A percentile compares a stretch with the other conserved stretches of the same genome.
These are phyloP conservation scores for Leptoxyphium fumago DNA, from an alignment of 2,329 filamentous ascomycete species.

Conservation along the genomic window DNA sequence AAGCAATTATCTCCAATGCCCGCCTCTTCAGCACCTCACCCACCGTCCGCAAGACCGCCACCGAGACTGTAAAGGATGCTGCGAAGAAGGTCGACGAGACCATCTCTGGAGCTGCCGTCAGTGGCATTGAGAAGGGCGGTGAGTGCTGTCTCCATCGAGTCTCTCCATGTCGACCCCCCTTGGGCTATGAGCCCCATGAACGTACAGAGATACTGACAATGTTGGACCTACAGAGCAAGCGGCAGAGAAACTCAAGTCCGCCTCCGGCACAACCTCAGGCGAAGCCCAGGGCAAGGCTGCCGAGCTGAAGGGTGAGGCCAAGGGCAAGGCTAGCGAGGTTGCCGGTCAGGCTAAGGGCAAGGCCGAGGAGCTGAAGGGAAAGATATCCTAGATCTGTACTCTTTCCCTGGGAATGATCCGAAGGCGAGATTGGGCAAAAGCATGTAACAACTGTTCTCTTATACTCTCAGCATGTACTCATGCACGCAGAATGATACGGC, in stretches of 20 bases:
- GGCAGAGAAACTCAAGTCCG: conserved; percentile 29
- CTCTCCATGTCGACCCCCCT: neutral
- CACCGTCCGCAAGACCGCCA: conserved; percentile 33
- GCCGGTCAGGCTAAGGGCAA: conserved; percentile 32
- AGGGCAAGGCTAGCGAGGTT: conserved; percentile 26
- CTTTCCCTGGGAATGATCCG: no score
- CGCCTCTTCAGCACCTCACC: conserved; percentile 41
- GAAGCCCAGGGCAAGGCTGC: conserved; percentile 26
- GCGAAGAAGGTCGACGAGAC: conserved; percentile 45
- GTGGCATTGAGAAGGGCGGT: conserved; percentile 50
- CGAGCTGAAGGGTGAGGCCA: conserved; percentile 26
- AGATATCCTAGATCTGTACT: conserved; percentile 1
- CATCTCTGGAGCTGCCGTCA: conserved; percentile 41
- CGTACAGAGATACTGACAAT: conserved; percentile 1
- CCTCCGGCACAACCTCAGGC: conserved; percentile 12
- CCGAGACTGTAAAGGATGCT: conserved; percentile 41
- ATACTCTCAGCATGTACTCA: no score
- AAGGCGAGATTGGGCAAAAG: no score
- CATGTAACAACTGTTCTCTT: no score
- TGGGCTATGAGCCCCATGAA: neutral
- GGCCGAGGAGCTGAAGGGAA: conserved; percentile 27
- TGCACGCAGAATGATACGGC: no score
- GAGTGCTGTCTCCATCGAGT: conserved; percentile 19
- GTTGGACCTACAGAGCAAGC: conserved; percentile 32
- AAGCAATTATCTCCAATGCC: conserved; percentile 27